Percentiles rank a stretch among this genome's conserved stretches.
Evolutionary conservation across 495 filamentous ascomycete species (phyloP).

Genomic region (Neurospora intermedia): DNA sequence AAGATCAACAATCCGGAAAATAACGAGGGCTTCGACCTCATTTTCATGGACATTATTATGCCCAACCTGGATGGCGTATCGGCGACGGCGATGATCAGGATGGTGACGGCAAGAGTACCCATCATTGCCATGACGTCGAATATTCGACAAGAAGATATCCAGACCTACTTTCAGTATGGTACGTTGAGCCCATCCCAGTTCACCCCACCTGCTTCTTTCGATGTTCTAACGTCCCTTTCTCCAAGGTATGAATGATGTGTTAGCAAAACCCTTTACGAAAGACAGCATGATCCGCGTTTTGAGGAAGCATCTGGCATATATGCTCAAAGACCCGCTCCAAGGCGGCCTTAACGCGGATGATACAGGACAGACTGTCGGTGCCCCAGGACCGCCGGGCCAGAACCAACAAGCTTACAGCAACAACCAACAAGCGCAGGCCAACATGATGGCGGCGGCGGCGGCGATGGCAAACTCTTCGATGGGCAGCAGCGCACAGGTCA

Average conservation of each 20-base stretch:
- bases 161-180: conserved; percentile 97
- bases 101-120: conserved; percentile 71
- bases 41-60: conserved; percentile 99
- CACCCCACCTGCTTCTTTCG: neutral
- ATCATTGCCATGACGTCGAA: conserved; percentile 99
- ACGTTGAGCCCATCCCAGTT: conserved; percentile 21
- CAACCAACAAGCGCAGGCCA: neutral
- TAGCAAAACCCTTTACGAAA: conserved; percentile 95
- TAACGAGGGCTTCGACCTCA: conserved; percentile 71
- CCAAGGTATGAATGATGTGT: conserved; percentile 95
- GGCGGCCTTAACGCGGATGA: conserved; percentile 7
- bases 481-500: conserved; percentile 44
- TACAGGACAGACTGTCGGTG: conserved; percentile 8
- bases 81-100: conserved; percentile 85
- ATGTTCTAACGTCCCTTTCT: conserved; percentile 9
- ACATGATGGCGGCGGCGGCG: neutral
- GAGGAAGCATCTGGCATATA: conserved; percentile 74
- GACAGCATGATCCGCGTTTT: conserved; percentile 87
- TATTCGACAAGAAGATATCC: conserved; percentile 91
- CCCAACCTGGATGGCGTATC: conserved; percentile 91
- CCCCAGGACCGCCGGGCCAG: conserved; percentile 24
- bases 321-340: conserved; percentile 41
- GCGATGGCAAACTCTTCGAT: conserved; percentile 10
- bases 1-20: conserved; percentile 61
- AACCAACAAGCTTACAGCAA: conserved; percentile 12